Evolutionary conservation across 768 basidiomycete species (phyloP), one percentile per base, ranked within the genome.

Genomic region (Mycena vitilis): DNA sequence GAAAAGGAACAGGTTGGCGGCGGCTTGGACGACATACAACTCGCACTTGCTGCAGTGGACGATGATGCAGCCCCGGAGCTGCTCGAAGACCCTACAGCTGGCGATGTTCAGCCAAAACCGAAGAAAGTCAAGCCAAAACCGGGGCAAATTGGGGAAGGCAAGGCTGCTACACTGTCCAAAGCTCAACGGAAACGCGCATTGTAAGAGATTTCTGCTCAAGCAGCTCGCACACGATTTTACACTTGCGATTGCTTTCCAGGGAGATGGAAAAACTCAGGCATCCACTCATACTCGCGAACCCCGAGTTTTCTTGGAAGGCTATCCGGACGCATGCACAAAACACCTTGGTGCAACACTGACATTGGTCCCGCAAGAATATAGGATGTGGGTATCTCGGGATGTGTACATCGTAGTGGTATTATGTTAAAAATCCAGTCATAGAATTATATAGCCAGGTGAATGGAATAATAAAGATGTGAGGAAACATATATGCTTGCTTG

Each of bases 321-420:
- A 92, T 95, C 72, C 89, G 92, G 7, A 90, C 85, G 5, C 94
- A 95, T 76, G 92, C 90, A 3, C 85, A 90, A 76, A 95, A 95
- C 75, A 93, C 94, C 0, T 81, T 94, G 13, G 68, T 93, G 42
- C 89, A 87, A 70, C 88, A 85, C 69, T 74, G 79, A 53, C n/a
- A 30, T 11, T 18, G 34, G 16, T 7, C 5, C 20, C 23, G 58
- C 71, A 48, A 68, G 72, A 57, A 47, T 60, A 53, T 15, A 47
- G 12, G 40, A 56, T 57, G 51, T n/a, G 30, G 72, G 69, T 68
- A 71, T 71, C 69, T 60, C 60, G 20, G 20, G 53, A 60, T 58
- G 60, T 60, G 42, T 51, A 65, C 61, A 65, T 60, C 65, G 48
- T 62, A 52, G 54, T 62, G 62, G 34, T 63, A 68, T 57, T 68